Evolutionary conservation across 2,329 filamentous ascomycete genomes (phyloP).

Genomic region (Beauveria medogensis): DNA sequence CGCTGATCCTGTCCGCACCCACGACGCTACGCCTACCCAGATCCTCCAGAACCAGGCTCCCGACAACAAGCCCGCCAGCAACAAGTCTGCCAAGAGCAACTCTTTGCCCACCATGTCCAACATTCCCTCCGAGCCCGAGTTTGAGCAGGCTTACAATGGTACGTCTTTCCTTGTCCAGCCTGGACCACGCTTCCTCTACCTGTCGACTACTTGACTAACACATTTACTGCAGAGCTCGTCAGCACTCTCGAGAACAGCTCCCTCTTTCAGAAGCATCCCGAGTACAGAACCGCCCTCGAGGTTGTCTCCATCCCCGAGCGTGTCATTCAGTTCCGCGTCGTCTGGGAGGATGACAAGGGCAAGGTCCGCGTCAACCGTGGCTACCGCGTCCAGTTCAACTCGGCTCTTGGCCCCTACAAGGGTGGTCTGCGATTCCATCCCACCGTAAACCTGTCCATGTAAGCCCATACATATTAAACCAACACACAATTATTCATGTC

Average conservation of each 20-base stretch:
- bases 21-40: conserved; percentile 5
- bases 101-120: conserved; percentile 57
- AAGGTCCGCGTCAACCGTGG: conserved; percentile 86
- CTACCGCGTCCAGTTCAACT: conserved; percentile 98
- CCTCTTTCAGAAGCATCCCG: conserved; percentile 88
- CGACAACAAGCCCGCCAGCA: conserved; percentile 8
- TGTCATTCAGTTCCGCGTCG: conserved; percentile 91
- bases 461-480: conserved; percentile 17
- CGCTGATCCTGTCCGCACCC: neutral
- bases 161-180: conserved; percentile 13
- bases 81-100: conserved; percentile 9
- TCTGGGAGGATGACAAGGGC: conserved; percentile 93
- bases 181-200: neutral
- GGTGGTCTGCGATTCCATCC: conserved; percentile 94
- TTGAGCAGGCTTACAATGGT: conserved; percentile 98
- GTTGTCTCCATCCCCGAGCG: conserved; percentile 90
- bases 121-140: conserved; percentile 85
- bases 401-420: conserved; percentile 94
- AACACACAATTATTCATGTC: neutral
- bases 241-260: conserved; percentile 90
- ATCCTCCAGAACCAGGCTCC: conserved; percentile 9
- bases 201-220: neutral
- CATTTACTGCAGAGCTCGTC: conserved; percentile 62
- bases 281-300: conserved; percentile 85
- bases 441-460: conserved; percentile 67